A percentile compares a stretch with the other conserved stretches of the same genome.
Conservation (phyloP, 257 asterid species). For the Ilex asprella region DNA sequence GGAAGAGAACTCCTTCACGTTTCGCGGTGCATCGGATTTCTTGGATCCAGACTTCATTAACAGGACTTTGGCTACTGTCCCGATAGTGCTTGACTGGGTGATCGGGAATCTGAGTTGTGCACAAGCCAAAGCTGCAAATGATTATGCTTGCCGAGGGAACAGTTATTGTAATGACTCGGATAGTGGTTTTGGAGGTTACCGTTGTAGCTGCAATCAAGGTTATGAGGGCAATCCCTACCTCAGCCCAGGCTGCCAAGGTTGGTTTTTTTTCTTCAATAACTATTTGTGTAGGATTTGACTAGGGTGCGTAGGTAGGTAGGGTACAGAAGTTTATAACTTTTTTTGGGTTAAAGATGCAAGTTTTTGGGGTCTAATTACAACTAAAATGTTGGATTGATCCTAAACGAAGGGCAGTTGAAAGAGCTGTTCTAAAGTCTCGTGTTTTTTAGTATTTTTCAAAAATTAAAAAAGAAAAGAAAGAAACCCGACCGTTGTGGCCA, state of each 20-base stretch:
- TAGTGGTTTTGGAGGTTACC: conserved; percentile 9
- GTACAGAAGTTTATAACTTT: neutral
- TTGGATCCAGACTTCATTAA: neutral
- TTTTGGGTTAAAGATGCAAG: neutral
- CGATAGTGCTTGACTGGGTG: conserved; percentile 17
- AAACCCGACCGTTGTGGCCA: no score
- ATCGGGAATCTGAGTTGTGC: conserved; percentile 9
- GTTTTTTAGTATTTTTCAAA: no score
- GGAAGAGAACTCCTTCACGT: conserved; percentile 3
- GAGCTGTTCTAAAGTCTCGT: no score
- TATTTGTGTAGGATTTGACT: no score
- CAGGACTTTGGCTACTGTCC: conserved; percentile 6
- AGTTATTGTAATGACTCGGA: conserved; percentile 9
- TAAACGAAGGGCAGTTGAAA: no score
- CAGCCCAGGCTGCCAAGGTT: conserved; percentile 19
- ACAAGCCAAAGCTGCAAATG: neutral
- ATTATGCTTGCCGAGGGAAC: conserved; percentile 11
- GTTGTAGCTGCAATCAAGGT: conserved; percentile 13
- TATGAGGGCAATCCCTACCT: conserved; percentile 19
- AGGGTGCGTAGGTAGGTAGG: neutral
- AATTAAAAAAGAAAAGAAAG: no score
- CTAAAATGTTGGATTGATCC: neutral
- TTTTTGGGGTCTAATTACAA: neutral
- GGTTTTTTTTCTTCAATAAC: neutral
- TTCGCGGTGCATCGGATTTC: conserved; percentile 4